Base-by-base conservation (phyloP, 768 basidiomycete genomes). In the Cantharellus anzutake region DNA sequence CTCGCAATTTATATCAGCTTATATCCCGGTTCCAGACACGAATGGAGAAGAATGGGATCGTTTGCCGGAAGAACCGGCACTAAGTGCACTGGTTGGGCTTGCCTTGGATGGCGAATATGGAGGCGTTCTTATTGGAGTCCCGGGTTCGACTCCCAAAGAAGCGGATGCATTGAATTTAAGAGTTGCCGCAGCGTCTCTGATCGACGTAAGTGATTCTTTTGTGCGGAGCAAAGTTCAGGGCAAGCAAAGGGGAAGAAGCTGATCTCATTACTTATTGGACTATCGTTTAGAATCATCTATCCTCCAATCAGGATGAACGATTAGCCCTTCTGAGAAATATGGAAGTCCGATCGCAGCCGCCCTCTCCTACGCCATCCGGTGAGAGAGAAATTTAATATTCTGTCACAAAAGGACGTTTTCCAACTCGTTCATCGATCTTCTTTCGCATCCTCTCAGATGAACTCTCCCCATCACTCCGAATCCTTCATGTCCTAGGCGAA, bases 31-130 rank as follows among this genome's bases (percentile, higher is more conserved):
- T 50, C 80, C 86, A 61, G 80, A 88, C 70, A 78, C 93, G 59
- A 78, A 86, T 62, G 89, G 89, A 4, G 91, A 94, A 70, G 90
- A 94, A 67, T 91, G 88, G 88, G 88, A 93, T 68, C 78, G 91
- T 29, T 69, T 94, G 34, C 86, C 91, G 61, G 75, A 80, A 3
- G 78, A 84, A 14, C 83, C 87, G 2, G 86, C 87, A 0, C 76
- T 94, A 3, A 85, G 92, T 61, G 85, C 80, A 0, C 76, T 96
- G 5, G 80, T 94, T 0, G 83, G 87, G 62, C 76, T 90, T 14
- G 81, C 81, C 5, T 73, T 97, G 42, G 83, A 94, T 60, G 94
- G 93, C 1, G 93, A 96, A 72, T 86, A 88, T 68, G 81, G 84
- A 64, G 81, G 83, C n/a, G 58, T 65, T 20, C 60, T 61, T 34